A percentile compares a stretch with the other conserved stretches of the same genome.
phyloP scores from a whole-genome alignment of 2,329 filamentous ascomycete genomes.

The Exophiala sp. region DNA sequence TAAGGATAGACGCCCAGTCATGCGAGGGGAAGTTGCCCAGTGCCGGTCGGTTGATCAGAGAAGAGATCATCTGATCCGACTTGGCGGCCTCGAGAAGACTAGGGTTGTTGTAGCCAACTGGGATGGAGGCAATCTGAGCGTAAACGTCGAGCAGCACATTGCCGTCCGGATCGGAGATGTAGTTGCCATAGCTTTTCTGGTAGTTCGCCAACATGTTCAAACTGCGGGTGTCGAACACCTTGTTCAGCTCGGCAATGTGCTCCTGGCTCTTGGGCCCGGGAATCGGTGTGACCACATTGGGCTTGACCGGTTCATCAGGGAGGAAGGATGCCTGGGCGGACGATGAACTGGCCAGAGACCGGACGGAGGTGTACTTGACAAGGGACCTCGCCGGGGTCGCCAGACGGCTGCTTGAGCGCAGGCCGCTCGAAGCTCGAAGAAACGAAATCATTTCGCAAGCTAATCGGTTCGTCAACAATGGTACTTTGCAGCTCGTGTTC shows the following conservation, averaged over 20 bases:
- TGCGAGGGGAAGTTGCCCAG: conserved; percentile 74
- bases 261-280: conserved; percentile 70
- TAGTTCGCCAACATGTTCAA: conserved; percentile 79
- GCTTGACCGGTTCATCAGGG: conserved; percentile 53
- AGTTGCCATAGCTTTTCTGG: conserved; percentile 70
- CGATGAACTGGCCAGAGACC: conserved; percentile 16
- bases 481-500: background rate
- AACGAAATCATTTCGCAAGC: conserved; percentile 14
- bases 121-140: conserved; percentile 88
- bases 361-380: conserved; percentile 11
- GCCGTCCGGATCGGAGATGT: conserved; percentile 51
- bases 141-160: conserved; percentile 49
- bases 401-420: conserved; percentile 15
- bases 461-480: background rate
- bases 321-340: conserved; percentile 47
- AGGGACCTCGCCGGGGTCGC: conserved; percentile 9
- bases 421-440: conserved; percentile 11
- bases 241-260: conserved; percentile 62
- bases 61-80: conserved; percentile 70
- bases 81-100: conserved; percentile 62
- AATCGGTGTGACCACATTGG: conserved; percentile 54
- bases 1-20: conserved; percentile 75
- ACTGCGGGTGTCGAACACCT: conserved; percentile 79
- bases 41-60: conserved; percentile 73
- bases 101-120: conserved; percentile 88